Conservation (phyloP, 78 protist genomes). For the slime mould (Dictyostelium discoideum) region DNA sequence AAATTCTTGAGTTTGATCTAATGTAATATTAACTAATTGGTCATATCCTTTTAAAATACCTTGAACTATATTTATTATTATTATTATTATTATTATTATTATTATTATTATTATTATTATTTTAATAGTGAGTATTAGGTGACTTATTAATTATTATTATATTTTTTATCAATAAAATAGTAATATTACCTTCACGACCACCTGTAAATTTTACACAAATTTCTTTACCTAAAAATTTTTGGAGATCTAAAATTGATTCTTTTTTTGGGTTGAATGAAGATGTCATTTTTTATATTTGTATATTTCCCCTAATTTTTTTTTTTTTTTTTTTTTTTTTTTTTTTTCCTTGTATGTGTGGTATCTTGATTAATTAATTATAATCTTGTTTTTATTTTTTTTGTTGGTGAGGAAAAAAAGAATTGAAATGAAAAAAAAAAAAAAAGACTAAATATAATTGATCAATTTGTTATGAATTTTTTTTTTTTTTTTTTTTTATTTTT, state of each 20-base stretch:
- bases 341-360: too few species aligned
- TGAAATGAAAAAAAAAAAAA: too few species aligned
- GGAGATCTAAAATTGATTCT: conserved; percentile 85
- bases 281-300: neutral
- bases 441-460: neutral
- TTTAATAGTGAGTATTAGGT: neutral
- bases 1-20: conserved; percentile 64
- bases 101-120: neutral
- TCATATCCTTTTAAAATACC: conserved; percentile 89
- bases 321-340: too few species aligned
- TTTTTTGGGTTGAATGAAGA: conserved; percentile 49
- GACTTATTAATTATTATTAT: too few species aligned
- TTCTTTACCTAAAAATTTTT: conserved; percentile 78
- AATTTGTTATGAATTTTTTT: neutral
- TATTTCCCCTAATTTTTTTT: too few species aligned
- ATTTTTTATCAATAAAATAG: too few species aligned
- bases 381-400: neutral
- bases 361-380: too few species aligned
- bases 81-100: neutral
- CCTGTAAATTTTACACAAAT: conserved; percentile 85
- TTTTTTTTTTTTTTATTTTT: neutral
- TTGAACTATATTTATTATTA: conserved; percentile 45
- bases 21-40: conserved; percentile 79
- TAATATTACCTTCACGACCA: conserved; percentile 85
- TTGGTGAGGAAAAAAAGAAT: too few species aligned